Evolutionary conservation across 2,329 filamentous ascomycete genomes (phyloP).

Genomic region (Graphilbum fragrans): DNA sequence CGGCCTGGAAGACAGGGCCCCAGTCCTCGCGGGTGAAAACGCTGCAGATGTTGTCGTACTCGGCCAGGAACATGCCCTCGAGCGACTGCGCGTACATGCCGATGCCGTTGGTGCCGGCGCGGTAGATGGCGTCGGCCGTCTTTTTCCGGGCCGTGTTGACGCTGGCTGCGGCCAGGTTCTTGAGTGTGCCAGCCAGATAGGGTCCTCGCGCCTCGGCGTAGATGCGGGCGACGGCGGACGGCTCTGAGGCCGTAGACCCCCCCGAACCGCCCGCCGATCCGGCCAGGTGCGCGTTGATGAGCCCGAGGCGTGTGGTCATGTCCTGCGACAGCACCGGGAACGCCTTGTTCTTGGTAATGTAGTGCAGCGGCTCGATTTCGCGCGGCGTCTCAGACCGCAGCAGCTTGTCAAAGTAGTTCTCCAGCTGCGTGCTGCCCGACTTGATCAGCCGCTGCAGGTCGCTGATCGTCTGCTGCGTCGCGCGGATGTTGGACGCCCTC

Average conservation of each 20-base stretch:
- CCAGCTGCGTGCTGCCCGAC: conserved; percentile 69
- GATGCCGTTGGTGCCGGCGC: conserved; percentile 81
- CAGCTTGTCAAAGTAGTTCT: conserved; percentile 70
- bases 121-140: conserved; percentile 72
- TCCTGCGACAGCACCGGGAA: conserved; percentile 75
- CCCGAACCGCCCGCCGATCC: conserved; percentile 27
- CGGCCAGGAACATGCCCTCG: conserved; percentile 74
- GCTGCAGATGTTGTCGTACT: conserved; percentile 81
- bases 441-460: conserved; percentile 70
- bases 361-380: conserved; percentile 80
- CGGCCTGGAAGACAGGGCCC: conserved; percentile 64
- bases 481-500: conserved; percentile 78
- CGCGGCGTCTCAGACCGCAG: conserved; percentile 64
- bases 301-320: conserved; percentile 59
- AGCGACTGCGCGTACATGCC: conserved; percentile 78
- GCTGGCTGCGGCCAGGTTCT: conserved; percentile 79
- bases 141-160: conserved; percentile 74
- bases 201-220: conserved; percentile 80
- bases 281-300: conserved; percentile 69
- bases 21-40: conserved; percentile 82
- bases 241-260: conserved; percentile 39
- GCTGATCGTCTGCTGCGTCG: conserved; percentile 78
- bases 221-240: conserved; percentile 62
- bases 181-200: conserved; percentile 70
- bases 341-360: conserved; percentile 74